A percentile compares a stretch with the other conserved stretches of the same genome.
These are phyloP conservation scores for Lachancea sp. DNA, from an alignment of 805 yeast species.

Conservation along the genomic window DNA sequence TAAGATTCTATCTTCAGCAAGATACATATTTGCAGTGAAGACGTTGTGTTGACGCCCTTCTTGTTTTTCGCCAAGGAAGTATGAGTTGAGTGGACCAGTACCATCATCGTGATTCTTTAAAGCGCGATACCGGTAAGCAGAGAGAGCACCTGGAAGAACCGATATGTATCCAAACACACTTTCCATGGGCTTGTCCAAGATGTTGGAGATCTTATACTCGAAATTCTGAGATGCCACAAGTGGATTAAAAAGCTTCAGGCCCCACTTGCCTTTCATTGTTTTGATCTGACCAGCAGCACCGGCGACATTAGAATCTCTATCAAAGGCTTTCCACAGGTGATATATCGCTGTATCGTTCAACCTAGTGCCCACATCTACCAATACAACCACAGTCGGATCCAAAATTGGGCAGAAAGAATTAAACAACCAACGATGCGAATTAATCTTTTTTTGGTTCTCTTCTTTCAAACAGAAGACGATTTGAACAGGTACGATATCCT, in stretches of 20 bases:
- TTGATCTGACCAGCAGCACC: slow-evolving; percentile 99
- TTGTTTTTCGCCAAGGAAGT: slow-evolving; percentile 80
- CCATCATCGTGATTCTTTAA: slow-evolving; percentile 80
- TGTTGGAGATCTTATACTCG: slow-evolving; percentile 95
- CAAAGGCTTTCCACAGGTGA: slow-evolving; percentile 96
- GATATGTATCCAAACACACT: slow-evolving; percentile 88
- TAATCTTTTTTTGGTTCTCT: slow-evolving; percentile 84
- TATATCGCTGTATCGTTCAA: slow-evolving; percentile 87
- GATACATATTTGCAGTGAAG: slow-evolving; percentile 92
- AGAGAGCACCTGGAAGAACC: slow-evolving; percentile 91
- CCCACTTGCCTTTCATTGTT: slow-evolving; percentile 88
- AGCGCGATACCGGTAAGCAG: slow-evolving; percentile 90
- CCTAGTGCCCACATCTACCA: slow-evolving; percentile 95
- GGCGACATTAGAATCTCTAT: slow-evolving; percentile 91
- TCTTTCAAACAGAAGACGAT: slow-evolving; percentile 89
- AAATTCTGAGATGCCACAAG: slow-evolving; percentile 94
- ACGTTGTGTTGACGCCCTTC: slow-evolving; percentile 61
- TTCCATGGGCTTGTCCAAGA: slow-evolving; percentile 89
- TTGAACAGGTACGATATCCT: slow-evolving; percentile 91
- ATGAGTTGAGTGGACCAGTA: slow-evolving; percentile 82
- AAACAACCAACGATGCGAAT: slow-evolving; percentile 96
- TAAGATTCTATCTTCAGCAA: slow-evolving; percentile 93
- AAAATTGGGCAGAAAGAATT: slow-evolving; percentile 89
- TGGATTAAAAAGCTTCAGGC: slow-evolving; percentile 78
- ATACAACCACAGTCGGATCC: slow-evolving; percentile 83